Evolutionary conservation across 2,329 filamentous ascomycete genomes (phyloP).

Genomic region (Cordyceps cateniannulata): DNA sequence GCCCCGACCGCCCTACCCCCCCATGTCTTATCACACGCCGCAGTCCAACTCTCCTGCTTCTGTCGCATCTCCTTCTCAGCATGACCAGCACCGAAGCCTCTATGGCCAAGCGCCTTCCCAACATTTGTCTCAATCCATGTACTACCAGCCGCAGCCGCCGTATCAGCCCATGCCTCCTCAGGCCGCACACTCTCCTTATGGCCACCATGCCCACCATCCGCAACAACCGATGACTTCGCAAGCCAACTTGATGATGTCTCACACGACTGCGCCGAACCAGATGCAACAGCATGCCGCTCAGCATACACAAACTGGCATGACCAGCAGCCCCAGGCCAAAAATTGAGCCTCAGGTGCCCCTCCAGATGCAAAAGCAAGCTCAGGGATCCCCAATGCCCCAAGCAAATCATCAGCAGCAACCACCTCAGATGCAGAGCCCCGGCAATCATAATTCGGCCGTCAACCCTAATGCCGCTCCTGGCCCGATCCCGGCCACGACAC

Average conservation of each 20-base stretch:
- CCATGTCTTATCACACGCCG: slow-evolving; percentile 85
- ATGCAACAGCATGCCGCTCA: slow-evolving; percentile 55
- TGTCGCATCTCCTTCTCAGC: slow-evolving; percentile 79
- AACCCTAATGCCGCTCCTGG: slow-evolving; percentile 91
- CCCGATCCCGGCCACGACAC: slow-evolving; percentile 93
- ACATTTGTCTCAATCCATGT: slow-evolving; percentile 75
- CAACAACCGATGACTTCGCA: slow-evolving; percentile 57
- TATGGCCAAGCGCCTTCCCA: slow-evolving; percentile 76
- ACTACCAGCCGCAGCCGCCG: slow-evolving; percentile 57
- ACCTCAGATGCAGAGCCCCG: slow-evolving; percentile 33
- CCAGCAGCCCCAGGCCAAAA: slow-evolving; percentile 56
- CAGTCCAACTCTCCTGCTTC: slow-evolving; percentile 93
- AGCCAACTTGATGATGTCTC: slow-evolving; percentile 61
- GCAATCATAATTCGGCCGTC: slow-evolving; percentile 42
- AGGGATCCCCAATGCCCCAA: slow-evolving; percentile 24
- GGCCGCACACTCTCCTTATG: slow-evolving; percentile 52
- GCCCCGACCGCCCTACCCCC: slow-evolving; percentile 78
- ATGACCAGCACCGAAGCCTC: slow-evolving; percentile 83
- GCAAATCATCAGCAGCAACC: slow-evolving; percentile 31
- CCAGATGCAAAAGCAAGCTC: slow-evolving; percentile 48
- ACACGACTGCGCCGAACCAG: slow-evolving; percentile 46
- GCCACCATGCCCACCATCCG: slow-evolving; percentile 46
- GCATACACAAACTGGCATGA: slow-evolving; percentile 48
- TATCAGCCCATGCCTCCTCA: slow-evolving; percentile 63
- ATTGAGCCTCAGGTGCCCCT: slow-evolving; percentile 56